These are phyloP conservation scores for Cucurbita maxima DNA, from an alignment of 306 rosid genomes.

Conservation along the genomic window DNA sequence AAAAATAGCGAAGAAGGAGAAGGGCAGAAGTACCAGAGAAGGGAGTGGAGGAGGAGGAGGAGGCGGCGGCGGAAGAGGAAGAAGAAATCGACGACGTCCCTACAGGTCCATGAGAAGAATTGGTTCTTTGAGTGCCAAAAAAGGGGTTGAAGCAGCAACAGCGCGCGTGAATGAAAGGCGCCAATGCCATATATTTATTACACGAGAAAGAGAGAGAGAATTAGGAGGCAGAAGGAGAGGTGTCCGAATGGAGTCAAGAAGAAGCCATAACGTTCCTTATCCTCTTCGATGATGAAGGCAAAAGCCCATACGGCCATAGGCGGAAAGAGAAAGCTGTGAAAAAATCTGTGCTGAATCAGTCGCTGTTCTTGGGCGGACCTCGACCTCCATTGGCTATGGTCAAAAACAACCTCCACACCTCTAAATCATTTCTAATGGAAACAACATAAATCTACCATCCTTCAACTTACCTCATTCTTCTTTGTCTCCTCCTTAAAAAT, in stretches of 20 bases:
- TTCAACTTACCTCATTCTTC: no score
- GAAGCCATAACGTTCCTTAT: not conserved
- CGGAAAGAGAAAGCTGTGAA: not conserved
- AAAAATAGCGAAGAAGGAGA: not conserved
- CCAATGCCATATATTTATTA: conserved; percentile 22
- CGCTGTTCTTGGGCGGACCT: not conserved
- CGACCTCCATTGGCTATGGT: not conserved
- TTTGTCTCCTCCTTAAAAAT: no score
- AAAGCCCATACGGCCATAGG: not conserved
- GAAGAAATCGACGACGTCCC: conserved; percentile 11
- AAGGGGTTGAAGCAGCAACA: conserved; percentile 14
- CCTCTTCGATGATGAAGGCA: not conserved
- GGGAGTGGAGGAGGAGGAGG: conserved; percentile 14
- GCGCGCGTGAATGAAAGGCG: conserved; percentile 31
- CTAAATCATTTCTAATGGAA: no score
- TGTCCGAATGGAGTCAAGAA: not conserved
- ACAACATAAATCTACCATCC: no score
- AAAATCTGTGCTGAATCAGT: not conserved
- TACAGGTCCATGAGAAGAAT: conserved; percentile 3
- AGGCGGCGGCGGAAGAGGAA: conserved; percentile 12
- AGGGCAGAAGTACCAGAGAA: conserved; percentile 17
- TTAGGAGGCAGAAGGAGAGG: not conserved
- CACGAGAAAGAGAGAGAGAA: not conserved
- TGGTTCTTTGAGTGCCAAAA: conserved; percentile 13
- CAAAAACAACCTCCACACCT: not conserved